Evolutionary conservation across 2,329 filamentous ascomycete species (phyloP).

Genomic region (Fusarium sp.): DNA sequence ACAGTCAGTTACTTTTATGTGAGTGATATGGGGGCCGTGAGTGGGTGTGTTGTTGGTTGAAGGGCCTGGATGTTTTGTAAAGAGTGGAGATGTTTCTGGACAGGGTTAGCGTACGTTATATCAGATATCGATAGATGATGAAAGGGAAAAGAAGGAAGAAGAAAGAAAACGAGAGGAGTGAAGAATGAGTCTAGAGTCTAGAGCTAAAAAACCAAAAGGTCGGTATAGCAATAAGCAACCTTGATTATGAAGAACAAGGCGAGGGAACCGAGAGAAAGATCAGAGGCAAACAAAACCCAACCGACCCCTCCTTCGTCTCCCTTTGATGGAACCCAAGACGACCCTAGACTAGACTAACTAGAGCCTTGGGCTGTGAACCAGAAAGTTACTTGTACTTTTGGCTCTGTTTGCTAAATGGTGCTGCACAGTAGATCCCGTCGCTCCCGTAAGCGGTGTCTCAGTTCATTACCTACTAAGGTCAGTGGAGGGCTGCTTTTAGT

Average conservation of each 20-base stretch:
- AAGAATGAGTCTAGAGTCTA: background rate
- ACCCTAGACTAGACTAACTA: background rate
- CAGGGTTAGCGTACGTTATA: background rate
- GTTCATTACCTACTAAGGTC: no score
- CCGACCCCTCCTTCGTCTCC: background rate
- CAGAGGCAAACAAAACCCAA: background rate
- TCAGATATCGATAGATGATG: background rate
- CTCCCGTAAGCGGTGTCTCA: background rate
- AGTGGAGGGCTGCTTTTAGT: background rate
- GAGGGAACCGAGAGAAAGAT: background rate
- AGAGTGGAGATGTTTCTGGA: background rate
- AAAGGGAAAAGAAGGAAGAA: background rate
- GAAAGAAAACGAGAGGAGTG: background rate
- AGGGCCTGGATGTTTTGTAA: background rate
- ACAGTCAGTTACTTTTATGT: background rate
- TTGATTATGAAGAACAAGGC: background rate
- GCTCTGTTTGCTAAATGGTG: background rate
- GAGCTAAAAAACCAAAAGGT: background rate
- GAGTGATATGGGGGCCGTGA: background rate
- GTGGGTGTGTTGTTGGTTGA: background rate
- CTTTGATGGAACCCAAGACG: background rate
- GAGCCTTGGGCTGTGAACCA: background rate
- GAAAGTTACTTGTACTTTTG: background rate
- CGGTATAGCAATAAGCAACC: background rate
- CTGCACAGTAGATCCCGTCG: conserved; percentile 7